Evolutionary conservation across 2,329 filamentous ascomycete species (phyloP).

Genomic region (Claviceps pazoutovae): DNA sequence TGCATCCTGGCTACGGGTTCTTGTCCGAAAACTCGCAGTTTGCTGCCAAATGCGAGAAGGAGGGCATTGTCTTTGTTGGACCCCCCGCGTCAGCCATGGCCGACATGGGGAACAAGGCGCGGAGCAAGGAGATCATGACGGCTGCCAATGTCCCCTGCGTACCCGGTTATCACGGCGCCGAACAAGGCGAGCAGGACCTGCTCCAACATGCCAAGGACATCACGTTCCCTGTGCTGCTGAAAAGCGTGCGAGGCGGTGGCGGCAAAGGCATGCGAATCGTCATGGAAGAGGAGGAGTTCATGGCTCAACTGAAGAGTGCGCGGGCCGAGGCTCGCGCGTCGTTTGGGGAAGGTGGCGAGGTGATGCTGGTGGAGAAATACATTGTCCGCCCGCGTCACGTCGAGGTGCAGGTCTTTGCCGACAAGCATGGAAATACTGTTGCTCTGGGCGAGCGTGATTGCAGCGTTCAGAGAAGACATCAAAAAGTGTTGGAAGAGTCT

Average conservation of each 20-base stretch:
- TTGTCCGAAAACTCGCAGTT: slow-evolving; percentile 88
- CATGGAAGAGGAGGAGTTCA: slow-evolving; percentile 51
- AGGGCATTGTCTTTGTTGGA: slow-evolving; percentile 87
- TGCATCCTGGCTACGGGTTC: slow-evolving; percentile 95
- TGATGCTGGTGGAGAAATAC: slow-evolving; percentile 75
- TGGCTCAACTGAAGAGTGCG: slow-evolving; percentile 55
- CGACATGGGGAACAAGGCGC: slow-evolving; percentile 88
- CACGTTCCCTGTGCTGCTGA: slow-evolving; percentile 58
- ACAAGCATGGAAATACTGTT: slow-evolving; percentile 63
- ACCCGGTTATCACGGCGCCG: slow-evolving; percentile 80
- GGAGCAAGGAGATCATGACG: slow-evolving; percentile 94
- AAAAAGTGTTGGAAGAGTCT: slow-evolving; percentile 84
- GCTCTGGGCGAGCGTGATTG: slow-evolving; percentile 83
- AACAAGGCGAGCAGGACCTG: slow-evolving; percentile 54
- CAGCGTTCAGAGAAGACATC: slow-evolving; percentile 72
- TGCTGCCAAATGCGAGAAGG: slow-evolving; percentile 74
- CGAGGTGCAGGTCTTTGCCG: slow-evolving; percentile 83
- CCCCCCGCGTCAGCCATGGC: slow-evolving; percentile 70
- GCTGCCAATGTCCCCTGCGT: slow-evolving; percentile 91
- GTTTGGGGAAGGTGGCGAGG: slow-evolving; percentile 67
- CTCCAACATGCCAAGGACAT: slow-evolving; percentile 58
- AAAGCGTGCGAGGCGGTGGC: slow-evolving; percentile 68
- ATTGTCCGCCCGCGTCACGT: slow-evolving; percentile 70
- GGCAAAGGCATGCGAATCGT: slow-evolving; percentile 79
- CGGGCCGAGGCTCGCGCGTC: slow-evolving; percentile 62